Conservation (phyloP, 202 grass and related monocot genomes). For the Hordeum pubiflorum region DNA sequence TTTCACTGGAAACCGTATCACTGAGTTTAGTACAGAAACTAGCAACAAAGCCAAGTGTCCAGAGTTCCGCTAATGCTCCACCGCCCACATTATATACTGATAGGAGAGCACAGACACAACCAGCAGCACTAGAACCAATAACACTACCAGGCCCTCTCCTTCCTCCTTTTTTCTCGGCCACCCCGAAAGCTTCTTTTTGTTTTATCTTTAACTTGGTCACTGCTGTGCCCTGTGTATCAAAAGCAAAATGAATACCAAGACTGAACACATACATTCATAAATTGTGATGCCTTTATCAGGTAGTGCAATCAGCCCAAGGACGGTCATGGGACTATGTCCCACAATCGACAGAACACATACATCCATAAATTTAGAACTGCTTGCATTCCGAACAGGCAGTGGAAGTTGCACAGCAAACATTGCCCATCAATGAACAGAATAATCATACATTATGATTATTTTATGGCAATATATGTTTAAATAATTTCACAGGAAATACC, state of each 20-base stretch:
- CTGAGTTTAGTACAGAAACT: slow-evolving; percentile 91
- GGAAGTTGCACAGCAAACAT: background rate
- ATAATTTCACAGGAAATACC: background rate
- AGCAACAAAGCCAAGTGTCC: slow-evolving; percentile 85
- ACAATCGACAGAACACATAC: background rate
- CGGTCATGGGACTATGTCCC: background rate
- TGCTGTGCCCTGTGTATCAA: slow-evolving; percentile 61
- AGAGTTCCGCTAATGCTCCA: slow-evolving; percentile 41
- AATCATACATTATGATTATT: background rate
- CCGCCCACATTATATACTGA: slow-evolving; percentile 59
- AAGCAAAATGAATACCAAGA: slow-evolving; percentile 24
- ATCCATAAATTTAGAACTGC: background rate
- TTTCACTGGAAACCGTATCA: slow-evolving; percentile 90
- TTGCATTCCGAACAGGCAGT: background rate
- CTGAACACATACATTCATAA: background rate
- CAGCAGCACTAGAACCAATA: slow-evolving; percentile 67
- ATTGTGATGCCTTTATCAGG: background rate
- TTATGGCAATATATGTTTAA: background rate
- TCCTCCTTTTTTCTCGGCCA: slow-evolving; percentile 83
- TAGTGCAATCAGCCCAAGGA: background rate
- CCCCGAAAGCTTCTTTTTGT: slow-evolving; percentile 83
- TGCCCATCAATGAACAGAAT: background rate
- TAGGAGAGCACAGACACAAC: slow-evolving; percentile 67
- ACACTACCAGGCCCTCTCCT: slow-evolving; percentile 91
- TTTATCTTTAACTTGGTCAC: slow-evolving; percentile 81